Evolutionary conservation across 306 rosid genomes (phyloP), one percentile per base, ranked within the genome.

Genomic region (Quercus aquifolioides): DNA sequence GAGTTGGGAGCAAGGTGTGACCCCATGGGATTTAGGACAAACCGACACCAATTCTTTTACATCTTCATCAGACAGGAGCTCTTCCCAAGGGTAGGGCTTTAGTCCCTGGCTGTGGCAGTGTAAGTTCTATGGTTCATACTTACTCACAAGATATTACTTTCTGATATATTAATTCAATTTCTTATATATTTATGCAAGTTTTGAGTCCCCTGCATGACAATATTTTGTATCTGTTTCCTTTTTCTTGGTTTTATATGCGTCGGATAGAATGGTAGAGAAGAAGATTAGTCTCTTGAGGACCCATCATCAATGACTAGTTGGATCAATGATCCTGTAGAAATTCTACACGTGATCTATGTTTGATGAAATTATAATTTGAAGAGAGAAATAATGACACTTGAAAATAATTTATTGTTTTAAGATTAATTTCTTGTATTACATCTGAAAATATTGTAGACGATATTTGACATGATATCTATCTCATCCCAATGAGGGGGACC

Each of bases 21-120:
- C 78, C 33, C 89, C 89, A 30, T 86, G 89, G 86, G 86, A 83
- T 75, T 57, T 83, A 55, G 83, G 89, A 74, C 71, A n/a, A n/a
- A 49, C 76, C 81, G 35, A 83, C 86, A 1, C 86, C 89, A 33
- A 28, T 76, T 21, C 33, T 86, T 69, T 13, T 65, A n/a, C 83
- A 83, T 80, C 89, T 86, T 58, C 84, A 78, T 62, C 71, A 49
- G 20, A 62, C 55, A 1, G 83, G 76, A 54, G 76, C 55, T 33
- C 89, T 86, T 60, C 89, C 89, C 23, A 73, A 31, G 18, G 89
- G 89, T 38, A 75, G 82, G 62, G 86, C 82, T 21, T 77, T 86
- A 30, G 67, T 86, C 17, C 83, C 89, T 55, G 86, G 89, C 6
- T 86, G 89, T 57, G 89, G 89, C 78, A 76, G 56, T 80, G 86